A percentile compares a stretch with the other conserved stretches of the same genome.
These are phyloP conservation scores for Ilyonectria robusta DNA, from an alignment of 2,329 filamentous ascomycete genomes.

Conservation along the genomic window DNA sequence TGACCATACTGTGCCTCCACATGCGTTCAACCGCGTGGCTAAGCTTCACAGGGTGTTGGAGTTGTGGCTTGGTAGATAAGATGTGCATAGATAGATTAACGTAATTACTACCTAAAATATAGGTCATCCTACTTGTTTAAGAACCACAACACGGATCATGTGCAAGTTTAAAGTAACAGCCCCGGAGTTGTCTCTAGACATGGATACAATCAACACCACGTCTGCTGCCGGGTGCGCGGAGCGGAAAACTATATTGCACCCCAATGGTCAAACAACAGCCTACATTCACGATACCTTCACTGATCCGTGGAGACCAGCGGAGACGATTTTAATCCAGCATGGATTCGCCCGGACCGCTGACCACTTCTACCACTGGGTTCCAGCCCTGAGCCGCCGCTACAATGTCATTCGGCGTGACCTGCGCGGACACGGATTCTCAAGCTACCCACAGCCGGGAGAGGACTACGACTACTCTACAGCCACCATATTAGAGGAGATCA, in stretches of 20 bases:
- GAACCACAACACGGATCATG: no score
- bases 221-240: no score
- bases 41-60: no score
- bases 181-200: no score
- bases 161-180: no score
- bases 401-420: constrained; percentile 27
- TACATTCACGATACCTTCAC: constrained; percentile 26
- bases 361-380: constrained; percentile 29
- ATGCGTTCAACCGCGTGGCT: no score
- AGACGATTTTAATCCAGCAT: constrained; percentile 25
- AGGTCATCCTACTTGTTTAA: no score
- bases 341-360: constrained; percentile 25
- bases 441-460: constrained; percentile 1
- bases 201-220: no score
- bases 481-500: constrained; percentile 25
- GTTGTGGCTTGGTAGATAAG: no score
- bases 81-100: no score
- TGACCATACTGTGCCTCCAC: no score
- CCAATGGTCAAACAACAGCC: constrained; percentile 25
- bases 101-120: no score
- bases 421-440: constrained; percentile 25
- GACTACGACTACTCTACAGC: constrained; percentile 24
- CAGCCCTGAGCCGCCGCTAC: constrained; percentile 16
- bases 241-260: neutral
- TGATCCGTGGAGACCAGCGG: constrained; percentile 24